A percentile compares a stretch with the other conserved stretches of the same genome.
Conservation (phyloP, 1,284 basidiomycete genomes). For the Chalciporus sp. region DNA sequence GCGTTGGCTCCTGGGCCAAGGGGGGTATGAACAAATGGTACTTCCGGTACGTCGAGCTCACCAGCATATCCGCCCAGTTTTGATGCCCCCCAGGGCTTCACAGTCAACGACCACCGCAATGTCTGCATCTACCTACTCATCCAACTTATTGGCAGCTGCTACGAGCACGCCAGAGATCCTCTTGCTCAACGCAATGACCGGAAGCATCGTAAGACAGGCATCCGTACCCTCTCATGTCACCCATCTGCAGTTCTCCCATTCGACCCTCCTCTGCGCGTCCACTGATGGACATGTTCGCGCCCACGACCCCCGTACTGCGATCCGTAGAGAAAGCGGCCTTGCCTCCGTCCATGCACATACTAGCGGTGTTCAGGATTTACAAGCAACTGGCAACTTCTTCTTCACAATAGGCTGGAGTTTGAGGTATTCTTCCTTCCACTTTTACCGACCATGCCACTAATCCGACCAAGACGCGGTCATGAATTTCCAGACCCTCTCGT, state of each 20-base stretch:
- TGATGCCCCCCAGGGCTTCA: constrained; percentile 14
- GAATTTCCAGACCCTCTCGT: constrained; percentile 91
- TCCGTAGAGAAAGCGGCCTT: constrained; percentile 49
- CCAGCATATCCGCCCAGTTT: neutral
- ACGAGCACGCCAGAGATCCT: constrained; percentile 66
- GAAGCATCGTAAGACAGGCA: constrained; percentile 64
- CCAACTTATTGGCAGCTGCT: constrained; percentile 63
- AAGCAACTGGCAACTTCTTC: constrained; percentile 74
- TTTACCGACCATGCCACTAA: constrained; percentile 5
- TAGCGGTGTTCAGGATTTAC: constrained; percentile 83
- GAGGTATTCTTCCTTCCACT: constrained; percentile 50
- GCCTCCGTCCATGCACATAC: constrained; percentile 74
- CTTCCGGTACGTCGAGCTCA: constrained; percentile 50
- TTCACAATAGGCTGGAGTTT: constrained; percentile 88
- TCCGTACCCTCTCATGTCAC: constrained; percentile 59
- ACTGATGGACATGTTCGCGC: constrained; percentile 83
- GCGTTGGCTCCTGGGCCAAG: constrained; percentile 76
- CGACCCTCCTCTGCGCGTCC: constrained; percentile 73
- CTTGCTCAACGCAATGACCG: constrained; percentile 75
- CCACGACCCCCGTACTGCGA: constrained; percentile 79
- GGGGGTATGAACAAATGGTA: constrained; percentile 84
- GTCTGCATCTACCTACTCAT: constrained; percentile 53
- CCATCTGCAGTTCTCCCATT: constrained; percentile 67
- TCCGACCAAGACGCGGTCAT: constrained; percentile 69
- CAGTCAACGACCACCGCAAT: constrained; percentile 55